Evolutionary conservation across 164 flowering plant genomes (phyloP).

Genomic region (Cinnamomum micranthum): DNA sequence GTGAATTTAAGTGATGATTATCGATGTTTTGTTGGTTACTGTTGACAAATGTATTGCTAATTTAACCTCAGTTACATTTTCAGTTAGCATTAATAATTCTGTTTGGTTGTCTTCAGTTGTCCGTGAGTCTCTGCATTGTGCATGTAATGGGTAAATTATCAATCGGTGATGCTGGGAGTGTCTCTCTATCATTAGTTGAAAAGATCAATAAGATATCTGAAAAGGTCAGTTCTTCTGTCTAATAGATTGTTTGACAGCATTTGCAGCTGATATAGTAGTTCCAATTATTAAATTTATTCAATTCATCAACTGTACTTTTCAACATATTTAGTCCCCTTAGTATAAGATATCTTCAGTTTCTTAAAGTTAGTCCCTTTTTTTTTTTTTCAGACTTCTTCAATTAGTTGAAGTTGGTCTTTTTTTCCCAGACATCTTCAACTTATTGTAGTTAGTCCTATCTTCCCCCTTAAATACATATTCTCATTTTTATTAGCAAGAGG

Average conservation of each 20-base stretch:
- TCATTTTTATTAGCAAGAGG: no score
- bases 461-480: no score
- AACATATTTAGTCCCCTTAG: no score
- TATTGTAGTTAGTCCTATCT: neutral
- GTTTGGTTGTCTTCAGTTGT: constrained; percentile 41
- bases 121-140: constrained; percentile 50
- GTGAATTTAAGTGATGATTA: neutral
- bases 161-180: constrained; percentile 53
- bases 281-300: no score
- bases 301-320: no score
- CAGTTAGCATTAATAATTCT: neutral
- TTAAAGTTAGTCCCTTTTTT: neutral
- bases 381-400: neutral
- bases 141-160: constrained; percentile 55
- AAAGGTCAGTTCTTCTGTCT: constrained; percentile 41
- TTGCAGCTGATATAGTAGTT: neutral
- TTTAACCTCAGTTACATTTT: neutral
- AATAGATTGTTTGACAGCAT: neutral
- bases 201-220: constrained; percentile 36
- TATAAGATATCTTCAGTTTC: no score
- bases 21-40: neutral
- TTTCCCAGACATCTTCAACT: neutral
- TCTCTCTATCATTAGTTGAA: constrained; percentile 63
- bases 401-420: neutral
- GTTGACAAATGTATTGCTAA: no score